These are phyloP conservation scores for barrel medic (Medicago truncatula) DNA, from an alignment of 306 rosid genomes.

Conservation along the genomic window DNA sequence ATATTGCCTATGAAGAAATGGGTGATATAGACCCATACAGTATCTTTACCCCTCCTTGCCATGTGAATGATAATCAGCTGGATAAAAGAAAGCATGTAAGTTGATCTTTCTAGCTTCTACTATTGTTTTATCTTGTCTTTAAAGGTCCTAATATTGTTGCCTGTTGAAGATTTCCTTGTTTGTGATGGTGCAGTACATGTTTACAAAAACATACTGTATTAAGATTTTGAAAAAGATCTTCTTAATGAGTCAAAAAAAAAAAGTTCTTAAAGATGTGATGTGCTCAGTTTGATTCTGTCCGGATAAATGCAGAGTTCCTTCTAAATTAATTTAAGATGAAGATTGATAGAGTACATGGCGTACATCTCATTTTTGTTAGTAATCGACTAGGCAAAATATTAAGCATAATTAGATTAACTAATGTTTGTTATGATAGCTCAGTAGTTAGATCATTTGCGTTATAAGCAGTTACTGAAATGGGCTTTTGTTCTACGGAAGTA, in stretches of 20 bases:
- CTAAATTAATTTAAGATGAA: too few relatives aligned
- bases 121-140: not conserved
- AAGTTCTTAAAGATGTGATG: too few relatives aligned
- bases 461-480: not conserved
- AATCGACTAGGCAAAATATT: not conserved
- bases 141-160: not conserved
- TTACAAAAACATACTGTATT: too few relatives aligned
- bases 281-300: too few relatives aligned
- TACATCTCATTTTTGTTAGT: too few relatives aligned
- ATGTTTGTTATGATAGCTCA: not conserved
- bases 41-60: conserved; percentile 73
- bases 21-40: conserved; percentile 87
- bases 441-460: not conserved
- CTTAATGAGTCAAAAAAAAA: too few relatives aligned
- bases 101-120: conserved; percentile 10
- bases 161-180: too few relatives aligned
- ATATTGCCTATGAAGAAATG: conserved; percentile 56
- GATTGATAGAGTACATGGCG: too few relatives aligned
- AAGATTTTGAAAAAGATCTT: too few relatives aligned
- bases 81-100: conserved; percentile 72
- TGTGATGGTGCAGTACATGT: too few relatives aligned
- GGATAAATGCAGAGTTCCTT: too few relatives aligned
- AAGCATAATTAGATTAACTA: not conserved
- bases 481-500: not conserved
- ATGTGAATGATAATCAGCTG: conserved; percentile 49